These are phyloP conservation scores for Colletotrichum shisoi DNA, from an alignment of 2,329 filamentous ascomycete genomes.

Conservation along the genomic window DNA sequence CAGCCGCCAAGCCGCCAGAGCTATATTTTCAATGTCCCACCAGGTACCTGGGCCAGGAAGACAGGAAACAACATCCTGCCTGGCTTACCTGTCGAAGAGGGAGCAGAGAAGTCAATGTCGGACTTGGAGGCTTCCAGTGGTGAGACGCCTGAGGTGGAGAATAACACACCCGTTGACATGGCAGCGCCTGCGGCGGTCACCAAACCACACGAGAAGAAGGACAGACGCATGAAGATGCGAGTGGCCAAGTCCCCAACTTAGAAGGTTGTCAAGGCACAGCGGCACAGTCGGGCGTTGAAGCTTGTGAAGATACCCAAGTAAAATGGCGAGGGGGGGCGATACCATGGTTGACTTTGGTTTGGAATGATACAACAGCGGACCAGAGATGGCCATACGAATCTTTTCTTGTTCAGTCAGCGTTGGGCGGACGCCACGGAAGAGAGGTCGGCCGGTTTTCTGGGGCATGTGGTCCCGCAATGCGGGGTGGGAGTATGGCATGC, in stretches of 20 bases:
- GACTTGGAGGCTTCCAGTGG: conserved; percentile 2
- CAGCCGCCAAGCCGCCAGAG: conserved; percentile 2
- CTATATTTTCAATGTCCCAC: not conserved
- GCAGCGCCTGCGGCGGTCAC: not conserved
- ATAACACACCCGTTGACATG: not conserved
- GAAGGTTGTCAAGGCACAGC: conserved; percentile 3
- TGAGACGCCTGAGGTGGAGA: not conserved
- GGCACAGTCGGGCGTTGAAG: not conserved
- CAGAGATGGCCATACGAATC: not conserved
- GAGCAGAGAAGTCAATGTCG: not conserved
- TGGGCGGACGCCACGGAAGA: not conserved
- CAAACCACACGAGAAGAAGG: conserved; percentile 1
- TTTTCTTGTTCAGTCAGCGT: not conserved
- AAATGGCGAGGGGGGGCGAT: not conserved
- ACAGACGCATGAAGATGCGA: not conserved
- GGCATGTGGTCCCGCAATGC: not conserved
- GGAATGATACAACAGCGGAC: not conserved
- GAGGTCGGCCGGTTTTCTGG: conserved; percentile 1
- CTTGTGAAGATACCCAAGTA: not conserved
- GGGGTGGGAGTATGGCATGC: not conserved
- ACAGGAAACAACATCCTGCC: conserved; percentile 22
- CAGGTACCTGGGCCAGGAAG: conserved; percentile 28
- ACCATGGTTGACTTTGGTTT: not conserved
- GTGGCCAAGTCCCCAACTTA: conserved; percentile 23
- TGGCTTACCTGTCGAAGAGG: conserved; percentile 5